Base-by-base conservation (phyloP, 2,329 filamentous ascomycete genomes). In the Xylariaceae sp. region DNA sequence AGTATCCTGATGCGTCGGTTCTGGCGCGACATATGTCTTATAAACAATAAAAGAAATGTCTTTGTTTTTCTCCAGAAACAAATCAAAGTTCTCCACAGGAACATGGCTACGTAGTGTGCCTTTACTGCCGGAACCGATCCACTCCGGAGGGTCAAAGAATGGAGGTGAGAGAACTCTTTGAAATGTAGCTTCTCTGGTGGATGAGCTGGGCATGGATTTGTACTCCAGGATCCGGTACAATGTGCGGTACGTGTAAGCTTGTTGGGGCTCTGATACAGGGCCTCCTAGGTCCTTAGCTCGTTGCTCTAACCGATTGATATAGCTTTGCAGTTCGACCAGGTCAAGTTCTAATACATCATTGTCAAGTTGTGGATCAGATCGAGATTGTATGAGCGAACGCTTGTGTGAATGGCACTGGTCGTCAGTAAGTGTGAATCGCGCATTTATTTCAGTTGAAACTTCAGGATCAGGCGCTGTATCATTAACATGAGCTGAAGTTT, bases 31-130 rank as follows among this genome's bases (percentile, higher is more conserved):
- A 26, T 50, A 35, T 11, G 46, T 50, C 27, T 35, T 42, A n/a
- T 26, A 50, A 36, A 50, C 46, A 18, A 50, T 42, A n/a, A 50
- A 50, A 3, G 46, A 42, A 4, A 50, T n/a, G 4, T 50, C 15
- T 16, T 50, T 50, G n/a, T 50, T 50, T 23, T 35, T 23, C 15
- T 50, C 39, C 16, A 50, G 29, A 18, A 26, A 50, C 11, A 50
- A 16, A 42, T 50, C 39, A 24, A 50, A 36, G 26, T 50, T 50
- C 4, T 36, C 21, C 9, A 50, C 46, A 1, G 46, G 46, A 43
- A 26, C 26, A 3, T n/a, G 18, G 20, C 36, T 42, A 32, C 27
- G 18, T 13, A 42, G 9, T 0, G 27, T 50, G 10, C 46, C 46
- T 1, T 21, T 27, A 5, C 26, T 16, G 9, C 26, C 11, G 5